These are phyloP conservation scores for Aphanomyces stellatus DNA, from an alignment of 352 stramenopile species.

Conservation along the genomic window DNA sequence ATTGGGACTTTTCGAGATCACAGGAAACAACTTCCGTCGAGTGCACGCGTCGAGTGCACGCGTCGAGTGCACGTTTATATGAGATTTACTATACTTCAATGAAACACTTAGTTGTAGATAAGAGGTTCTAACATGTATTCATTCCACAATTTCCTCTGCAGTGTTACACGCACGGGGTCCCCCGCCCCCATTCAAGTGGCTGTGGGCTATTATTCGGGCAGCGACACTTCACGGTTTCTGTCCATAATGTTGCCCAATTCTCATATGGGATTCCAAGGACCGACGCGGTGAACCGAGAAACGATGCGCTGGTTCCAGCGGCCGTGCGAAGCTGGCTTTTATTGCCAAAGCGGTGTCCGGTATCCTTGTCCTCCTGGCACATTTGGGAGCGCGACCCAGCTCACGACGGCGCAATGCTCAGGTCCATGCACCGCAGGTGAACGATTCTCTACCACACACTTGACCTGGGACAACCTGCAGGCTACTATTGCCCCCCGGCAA, in stretches of 20 bases:
- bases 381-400: slow-evolving; percentile 43
- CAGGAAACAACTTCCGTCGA: no score
- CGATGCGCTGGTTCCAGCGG: slow-evolving; percentile 11
- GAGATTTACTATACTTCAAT: no score
- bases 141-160: slow-evolving; percentile 43
- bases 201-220: slow-evolving; percentile 64
- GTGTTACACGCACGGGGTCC: slow-evolving; percentile 41
- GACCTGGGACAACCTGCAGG: neutral
- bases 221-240: slow-evolving; percentile 17
- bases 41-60: no score
- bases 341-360: slow-evolving; percentile 41
- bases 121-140: no score
- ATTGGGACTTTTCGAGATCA: neutral
- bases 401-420: slow-evolving; percentile 16
- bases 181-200: slow-evolving; percentile 25
- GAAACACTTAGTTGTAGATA: no score
- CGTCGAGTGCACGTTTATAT: no score
- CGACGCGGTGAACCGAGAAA: slow-evolving; percentile 15
- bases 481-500: slow-evolving; percentile 4
- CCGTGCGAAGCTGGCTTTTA: slow-evolving; percentile 61
- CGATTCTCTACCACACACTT: no score
- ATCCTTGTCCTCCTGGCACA: slow-evolving; percentile 52
- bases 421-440: slow-evolving; percentile 21
- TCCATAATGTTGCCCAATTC: no score
- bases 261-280: no score